Evolutionary conservation across 108 stramenopile species (phyloP).

Genomic region (Aurantiochytrium sp.): DNA sequence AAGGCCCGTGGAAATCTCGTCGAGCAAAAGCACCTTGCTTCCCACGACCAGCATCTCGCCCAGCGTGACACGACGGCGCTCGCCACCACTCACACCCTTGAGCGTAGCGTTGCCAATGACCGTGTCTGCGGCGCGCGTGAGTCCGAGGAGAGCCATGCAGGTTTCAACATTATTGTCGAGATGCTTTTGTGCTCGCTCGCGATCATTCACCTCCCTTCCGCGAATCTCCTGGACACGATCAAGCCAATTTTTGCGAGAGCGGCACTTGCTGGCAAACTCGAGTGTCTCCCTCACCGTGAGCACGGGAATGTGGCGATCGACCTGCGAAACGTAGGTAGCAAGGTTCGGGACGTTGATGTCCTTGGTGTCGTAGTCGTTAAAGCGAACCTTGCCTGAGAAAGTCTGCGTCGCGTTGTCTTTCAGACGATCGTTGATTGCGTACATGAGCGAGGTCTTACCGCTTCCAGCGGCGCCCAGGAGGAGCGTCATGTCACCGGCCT

Average conservation of each 20-base stretch:
- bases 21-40: constrained; percentile 38
- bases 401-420: background rate
- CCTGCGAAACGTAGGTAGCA: background rate
- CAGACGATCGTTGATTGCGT: background rate
- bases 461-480: background rate
- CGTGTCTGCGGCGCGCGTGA: constrained; percentile 32
- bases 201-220: background rate
- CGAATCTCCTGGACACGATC: background rate
- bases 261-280: background rate
- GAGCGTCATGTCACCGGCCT: background rate
- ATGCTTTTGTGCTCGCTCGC: background rate
- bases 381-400: background rate
- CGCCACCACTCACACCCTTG: constrained; percentile 74
- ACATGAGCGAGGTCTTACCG: background rate
- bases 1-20: constrained; percentile 68
- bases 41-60: constrained; percentile 62
- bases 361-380: background rate
- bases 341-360: background rate
- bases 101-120: constrained; percentile 53
- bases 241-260: background rate
- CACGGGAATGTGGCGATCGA: background rate
- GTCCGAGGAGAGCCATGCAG: constrained; percentile 44
- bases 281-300: constrained; percentile 26
- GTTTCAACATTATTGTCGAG: constrained; percentile 37
- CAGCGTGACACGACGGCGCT: constrained; percentile 69